Conservation (phyloP, 805 yeast genomes). For the Hanseniaspora lachancei region DNA sequence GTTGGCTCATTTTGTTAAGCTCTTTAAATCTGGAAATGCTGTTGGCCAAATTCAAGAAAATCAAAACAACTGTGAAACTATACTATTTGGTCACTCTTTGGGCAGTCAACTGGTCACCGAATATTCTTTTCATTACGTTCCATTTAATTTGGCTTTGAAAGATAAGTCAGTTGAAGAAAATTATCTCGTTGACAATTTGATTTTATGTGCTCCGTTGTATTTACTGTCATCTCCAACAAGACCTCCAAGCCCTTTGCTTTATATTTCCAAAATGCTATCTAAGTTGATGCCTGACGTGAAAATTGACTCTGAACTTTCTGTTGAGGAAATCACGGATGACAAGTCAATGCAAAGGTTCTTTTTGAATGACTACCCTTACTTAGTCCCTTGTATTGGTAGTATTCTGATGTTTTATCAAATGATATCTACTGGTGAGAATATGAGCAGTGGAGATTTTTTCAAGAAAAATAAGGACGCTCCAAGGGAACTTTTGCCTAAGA, state of each 20-base stretch:
- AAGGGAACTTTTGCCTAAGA: constrained; percentile 22
- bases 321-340: constrained; percentile 44
- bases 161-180: constrained; percentile 46
- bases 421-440: constrained; percentile 44
- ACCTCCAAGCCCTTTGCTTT: constrained; percentile 37
- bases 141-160: constrained; percentile 42
- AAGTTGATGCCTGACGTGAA: constrained; percentile 35
- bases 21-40: constrained; percentile 25
- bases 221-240: constrained; percentile 42
- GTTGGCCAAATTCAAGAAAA: constrained; percentile 16
- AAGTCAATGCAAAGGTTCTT: constrained; percentile 35
- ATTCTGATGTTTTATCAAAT: constrained; percentile 47
- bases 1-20: constrained; percentile 43
- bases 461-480: constrained; percentile 11
- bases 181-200: constrained; percentile 33
- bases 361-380: constrained; percentile 29
- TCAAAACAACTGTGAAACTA: constrained; percentile 25
- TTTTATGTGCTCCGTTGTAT: constrained; percentile 49
- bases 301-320: constrained; percentile 42
- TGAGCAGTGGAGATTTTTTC: constrained; percentile 31
- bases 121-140: constrained; percentile 3
- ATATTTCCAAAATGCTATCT: constrained; percentile 32
- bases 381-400: constrained; percentile 40
- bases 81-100: constrained; percentile 62
- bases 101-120: constrained; percentile 37